Conservation (phyloP, 257 asterid genomes). For the Thymus mandschuricus region DNA sequence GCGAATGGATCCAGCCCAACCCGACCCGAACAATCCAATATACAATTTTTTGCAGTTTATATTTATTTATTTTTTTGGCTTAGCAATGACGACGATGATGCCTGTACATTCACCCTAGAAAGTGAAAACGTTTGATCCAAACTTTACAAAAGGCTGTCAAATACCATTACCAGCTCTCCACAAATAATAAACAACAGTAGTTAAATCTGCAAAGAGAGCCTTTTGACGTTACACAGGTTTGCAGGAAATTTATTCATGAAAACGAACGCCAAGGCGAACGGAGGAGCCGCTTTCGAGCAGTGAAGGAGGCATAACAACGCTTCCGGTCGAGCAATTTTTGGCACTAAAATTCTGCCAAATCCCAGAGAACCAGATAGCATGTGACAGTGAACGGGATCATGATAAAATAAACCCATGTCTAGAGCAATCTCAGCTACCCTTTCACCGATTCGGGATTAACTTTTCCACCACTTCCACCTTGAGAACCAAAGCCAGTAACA, state of each 20-base stretch:
- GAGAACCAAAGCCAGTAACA: conserved; percentile 51
- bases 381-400: no score
- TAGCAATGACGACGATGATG: neutral
- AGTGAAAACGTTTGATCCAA: conserved; percentile 21
- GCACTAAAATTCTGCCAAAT: conserved; percentile 38
- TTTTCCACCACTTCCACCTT: conserved; percentile 45
- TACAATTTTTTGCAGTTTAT: neutral
- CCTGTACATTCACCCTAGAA: conserved; percentile 41
- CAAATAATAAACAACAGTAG: conserved; percentile 7
- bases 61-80: neutral
- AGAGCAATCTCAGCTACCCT: conserved; percentile 33
- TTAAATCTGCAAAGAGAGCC: conserved; percentile 28
- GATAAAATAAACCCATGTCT: neutral
- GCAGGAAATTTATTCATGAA: conserved; percentile 28
- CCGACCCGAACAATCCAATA: no score
- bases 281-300: conserved; percentile 5
- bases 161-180: conserved; percentile 20
- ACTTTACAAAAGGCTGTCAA: conserved; percentile 27
- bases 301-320: conserved; percentile 7
- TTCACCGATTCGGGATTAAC: conserved; percentile 48
- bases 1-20: no score
- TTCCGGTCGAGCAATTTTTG: conserved; percentile 27
- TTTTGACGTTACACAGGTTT: conserved; percentile 24
- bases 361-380: conserved; percentile 19
- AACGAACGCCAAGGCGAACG: conserved; percentile 1